Evolutionary conservation across 192 early-diverging fungal genomes (phyloP), one percentile per base, ranked within the genome.

Genomic region (Paraglomus occultum): DNA sequence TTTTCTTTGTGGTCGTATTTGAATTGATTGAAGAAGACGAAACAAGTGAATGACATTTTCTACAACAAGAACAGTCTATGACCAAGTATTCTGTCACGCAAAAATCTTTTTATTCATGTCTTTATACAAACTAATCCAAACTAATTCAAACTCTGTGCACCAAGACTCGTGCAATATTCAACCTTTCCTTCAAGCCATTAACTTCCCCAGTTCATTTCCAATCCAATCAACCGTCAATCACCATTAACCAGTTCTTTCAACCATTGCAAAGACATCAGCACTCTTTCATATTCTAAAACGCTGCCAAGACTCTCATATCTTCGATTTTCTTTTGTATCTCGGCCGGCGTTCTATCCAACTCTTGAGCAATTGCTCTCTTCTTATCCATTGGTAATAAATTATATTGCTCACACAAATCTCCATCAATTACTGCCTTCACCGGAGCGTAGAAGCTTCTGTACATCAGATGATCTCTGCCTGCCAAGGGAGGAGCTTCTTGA

Each of bases 251-350:
- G 31, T 31, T 31, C 31, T 31, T 31, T 31, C 31, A 3, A 31
- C 31, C 31, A 1, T 31, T 31, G 31, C 31, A 31, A 31, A 31
- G 31, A 31, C 31, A 31, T 31, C 31, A 31, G 31, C 31, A 1
- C 31, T 31, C 31, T n/a, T n/a, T 31, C 31, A 31, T 31, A 31
- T 3, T 31, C 31, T 77, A 82, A 55, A 76, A 82, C 11, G 75
- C 80, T 42, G 80, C 72, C 43, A 78, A 67, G 11, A 82, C 74
- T 43, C 91, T 84, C 82, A 96, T 90, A 72, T 98, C 95, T 63
- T 98, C 97, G 63, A 99, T 85, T 76, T 96, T 97, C 77, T 96
- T 96, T 50, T 84, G 79, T 38, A 99, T 88, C 69, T 98, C 96
- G 9, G 79, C 75, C 5, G 89, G 83, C 14, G 89, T 87, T 53